These are phyloP conservation scores for Hanseniaspora thailandica DNA, from an alignment of 805 yeast genomes.

Conservation along the genomic window DNA sequence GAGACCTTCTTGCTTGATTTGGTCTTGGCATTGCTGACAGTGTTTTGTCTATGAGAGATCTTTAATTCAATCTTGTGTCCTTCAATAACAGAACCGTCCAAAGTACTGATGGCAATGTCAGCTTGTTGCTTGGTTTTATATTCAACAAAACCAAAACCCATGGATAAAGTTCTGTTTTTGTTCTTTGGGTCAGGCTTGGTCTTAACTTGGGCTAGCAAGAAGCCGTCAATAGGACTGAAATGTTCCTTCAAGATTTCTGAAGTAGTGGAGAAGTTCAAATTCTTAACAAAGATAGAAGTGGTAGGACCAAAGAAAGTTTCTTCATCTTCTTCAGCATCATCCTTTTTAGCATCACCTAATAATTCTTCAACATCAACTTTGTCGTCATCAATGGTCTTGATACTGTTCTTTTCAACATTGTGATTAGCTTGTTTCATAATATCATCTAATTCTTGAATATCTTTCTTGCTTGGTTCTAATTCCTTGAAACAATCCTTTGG, in stretches of 20 bases:
- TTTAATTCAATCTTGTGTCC: constrained; percentile 87
- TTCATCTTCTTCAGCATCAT: constrained; percentile 27
- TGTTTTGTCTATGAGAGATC: constrained; percentile 59
- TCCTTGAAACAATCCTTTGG: constrained; percentile 68
- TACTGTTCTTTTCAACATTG: constrained; percentile 4
- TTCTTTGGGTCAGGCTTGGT: constrained; percentile 79
- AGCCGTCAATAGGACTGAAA: constrained; percentile 68
- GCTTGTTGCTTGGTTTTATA: constrained; percentile 73
- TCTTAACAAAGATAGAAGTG: constrained; percentile 81
- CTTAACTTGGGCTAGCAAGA: constrained; percentile 68
- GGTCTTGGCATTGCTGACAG: constrained; percentile 21
- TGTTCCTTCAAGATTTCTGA: constrained; percentile 41
- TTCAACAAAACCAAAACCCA: constrained; percentile 98
- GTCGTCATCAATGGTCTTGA: constrained; percentile 11
- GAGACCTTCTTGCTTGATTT: constrained; percentile 34
- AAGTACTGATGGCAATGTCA: constrained; percentile 51
- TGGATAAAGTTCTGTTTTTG: constrained; percentile 56
- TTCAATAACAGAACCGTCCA: constrained; percentile 70
- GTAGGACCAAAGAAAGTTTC: constrained; percentile 55
- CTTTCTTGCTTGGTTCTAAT: constrained; percentile 37
- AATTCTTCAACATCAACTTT: constrained; percentile 37
- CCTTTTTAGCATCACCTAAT: constrained; percentile 28
- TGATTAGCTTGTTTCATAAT: constrained; percentile 14
- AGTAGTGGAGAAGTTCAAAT: constrained; percentile 76
- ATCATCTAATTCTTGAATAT: constrained; percentile 17